These are phyloP conservation scores for Pichia rugopelliculosa DNA, from an alignment of 805 yeast species.

Conservation along the genomic window DNA sequence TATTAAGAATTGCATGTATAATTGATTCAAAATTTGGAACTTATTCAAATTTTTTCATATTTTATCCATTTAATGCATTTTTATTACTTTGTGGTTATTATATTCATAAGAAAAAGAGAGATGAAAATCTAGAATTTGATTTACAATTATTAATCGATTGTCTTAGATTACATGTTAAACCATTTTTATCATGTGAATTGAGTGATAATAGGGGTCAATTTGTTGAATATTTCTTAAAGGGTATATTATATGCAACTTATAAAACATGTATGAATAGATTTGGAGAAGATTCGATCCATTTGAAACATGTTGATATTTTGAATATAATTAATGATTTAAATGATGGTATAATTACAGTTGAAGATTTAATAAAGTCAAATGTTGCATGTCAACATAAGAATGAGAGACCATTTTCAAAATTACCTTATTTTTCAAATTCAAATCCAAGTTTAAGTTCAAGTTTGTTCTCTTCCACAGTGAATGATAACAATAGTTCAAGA, in stretches of 20 bases:
- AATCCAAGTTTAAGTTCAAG: not conserved
- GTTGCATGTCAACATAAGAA: not conserved
- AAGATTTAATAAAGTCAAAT: not conserved
- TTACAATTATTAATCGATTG: constrained; percentile 19
- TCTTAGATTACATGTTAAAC: constrained; percentile 14
- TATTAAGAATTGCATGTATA: constrained; percentile 16
- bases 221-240: constrained; percentile 14
- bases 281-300: not conserved
- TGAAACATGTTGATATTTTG: constrained; percentile 1
- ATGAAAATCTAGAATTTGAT: constrained; percentile 15
- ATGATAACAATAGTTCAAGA: too few species aligned
- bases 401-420: not conserved
- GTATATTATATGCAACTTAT: constrained; percentile 20
- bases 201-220: constrained; percentile 15
- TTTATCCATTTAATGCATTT: constrained; percentile 28
- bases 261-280: constrained; percentile 4
- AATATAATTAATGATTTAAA: constrained; percentile 1
- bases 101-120: constrained; percentile 15
- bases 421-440: constrained; percentile 1
- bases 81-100: constrained; percentile 24
- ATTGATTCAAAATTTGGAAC: constrained; percentile 11
- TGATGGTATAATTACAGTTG: not conserved
- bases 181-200: constrained; percentile 6
- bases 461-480: too few species aligned
- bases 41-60: constrained; percentile 19